These are phyloP conservation scores for Grammothele lineata DNA, from an alignment of 768 basidiomycete genomes.

Conservation along the genomic window DNA sequence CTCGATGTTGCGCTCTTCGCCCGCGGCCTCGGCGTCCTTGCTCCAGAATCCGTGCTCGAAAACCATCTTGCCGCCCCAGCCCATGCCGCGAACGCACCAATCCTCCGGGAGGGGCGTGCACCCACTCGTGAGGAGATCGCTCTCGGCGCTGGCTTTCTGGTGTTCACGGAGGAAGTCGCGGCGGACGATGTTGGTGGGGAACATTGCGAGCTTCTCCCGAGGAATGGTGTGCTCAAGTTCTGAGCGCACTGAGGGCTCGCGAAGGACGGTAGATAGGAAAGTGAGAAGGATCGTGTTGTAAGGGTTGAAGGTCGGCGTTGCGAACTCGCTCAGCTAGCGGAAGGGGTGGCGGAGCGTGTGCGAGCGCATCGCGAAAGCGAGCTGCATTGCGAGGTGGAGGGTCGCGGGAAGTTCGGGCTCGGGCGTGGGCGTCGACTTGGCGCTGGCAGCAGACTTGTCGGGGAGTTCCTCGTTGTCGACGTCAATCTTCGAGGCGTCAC, in stretches of 20 bases:
- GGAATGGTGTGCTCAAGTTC: constrained; percentile 77
- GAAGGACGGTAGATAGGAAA: constrained; percentile 76
- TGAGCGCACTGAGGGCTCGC: constrained; percentile 54
- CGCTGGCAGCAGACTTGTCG: constrained; percentile 21
- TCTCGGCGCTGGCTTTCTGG: constrained; percentile 36
- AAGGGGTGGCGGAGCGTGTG: constrained; percentile 62
- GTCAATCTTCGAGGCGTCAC: constrained; percentile 58
- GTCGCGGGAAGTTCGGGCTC: constrained; percentile 52
- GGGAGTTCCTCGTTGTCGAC: constrained; percentile 49
- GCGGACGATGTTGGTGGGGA: constrained; percentile 57
- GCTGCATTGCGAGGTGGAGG: constrained; percentile 71
- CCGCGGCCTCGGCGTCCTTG: constrained; percentile 31
- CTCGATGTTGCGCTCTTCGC: constrained; percentile 63
- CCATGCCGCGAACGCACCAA: constrained; percentile 94
- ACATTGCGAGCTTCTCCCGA: constrained; percentile 70
- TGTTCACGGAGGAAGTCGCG: constrained; percentile 36
- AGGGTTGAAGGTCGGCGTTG: constrained; percentile 64
- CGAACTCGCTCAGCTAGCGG: constrained; percentile 55
- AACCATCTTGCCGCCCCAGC: constrained; percentile 88
- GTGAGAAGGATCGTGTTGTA: constrained; percentile 86
- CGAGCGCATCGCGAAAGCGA: constrained; percentile 75
- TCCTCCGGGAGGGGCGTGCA: constrained; percentile 82
- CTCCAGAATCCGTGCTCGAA: constrained; percentile 97
- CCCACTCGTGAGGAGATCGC: constrained; percentile 60
- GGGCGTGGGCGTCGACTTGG: constrained; percentile 22